Evolutionary conservation across 306 rosid genomes (phyloP).

Genomic region (Begonia peltatifolia): DNA sequence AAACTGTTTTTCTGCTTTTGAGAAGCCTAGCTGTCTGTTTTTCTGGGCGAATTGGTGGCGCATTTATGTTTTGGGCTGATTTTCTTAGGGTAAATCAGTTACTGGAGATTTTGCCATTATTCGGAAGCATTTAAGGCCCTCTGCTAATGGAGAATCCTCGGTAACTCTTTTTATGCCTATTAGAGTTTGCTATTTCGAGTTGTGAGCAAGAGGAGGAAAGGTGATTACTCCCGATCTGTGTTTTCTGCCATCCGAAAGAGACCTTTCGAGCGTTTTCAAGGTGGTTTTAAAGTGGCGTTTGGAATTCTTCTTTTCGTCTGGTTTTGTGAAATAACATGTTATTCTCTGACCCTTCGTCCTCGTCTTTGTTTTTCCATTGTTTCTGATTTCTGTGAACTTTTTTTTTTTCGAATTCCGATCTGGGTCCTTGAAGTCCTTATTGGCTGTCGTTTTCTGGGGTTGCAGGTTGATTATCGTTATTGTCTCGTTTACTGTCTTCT

Average conservation of each 20-base stretch:
- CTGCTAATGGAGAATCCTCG: not conserved
- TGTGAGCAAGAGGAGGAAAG: not conserved
- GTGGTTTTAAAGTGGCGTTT: not conserved
- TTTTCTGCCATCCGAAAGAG: not conserved
- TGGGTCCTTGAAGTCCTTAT: slow-evolving; percentile 21
- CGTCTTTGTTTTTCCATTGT: not conserved
- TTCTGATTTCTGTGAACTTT: slow-evolving; percentile 8
- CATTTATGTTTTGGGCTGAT: slow-evolving; percentile 22
- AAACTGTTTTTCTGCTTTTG: slow-evolving; percentile 30
- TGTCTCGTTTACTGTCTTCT: slow-evolving; percentile 40
- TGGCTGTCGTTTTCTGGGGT: slow-evolving; percentile 53
- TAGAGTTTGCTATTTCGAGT: not conserved
- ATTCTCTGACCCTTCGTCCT: not conserved
- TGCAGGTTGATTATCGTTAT: slow-evolving; percentile 19
- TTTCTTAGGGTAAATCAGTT: not conserved
- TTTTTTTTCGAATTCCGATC: slow-evolving; percentile 12
- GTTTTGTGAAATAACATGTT: not conserved
- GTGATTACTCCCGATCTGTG: not conserved
- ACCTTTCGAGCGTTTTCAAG: not conserved
- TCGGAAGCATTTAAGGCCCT: slow-evolving; percentile 36
- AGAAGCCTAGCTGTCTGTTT: slow-evolving; percentile 61
- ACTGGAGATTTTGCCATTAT: slow-evolving; percentile 8
- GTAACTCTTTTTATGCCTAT: not conserved
- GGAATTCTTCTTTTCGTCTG: not conserved
- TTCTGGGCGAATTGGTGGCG: slow-evolving; percentile 42